These are phyloP conservation scores for Penicillium tannophilum DNA, from an alignment of 495 filamentous ascomycete species.

Conservation along the genomic window DNA sequence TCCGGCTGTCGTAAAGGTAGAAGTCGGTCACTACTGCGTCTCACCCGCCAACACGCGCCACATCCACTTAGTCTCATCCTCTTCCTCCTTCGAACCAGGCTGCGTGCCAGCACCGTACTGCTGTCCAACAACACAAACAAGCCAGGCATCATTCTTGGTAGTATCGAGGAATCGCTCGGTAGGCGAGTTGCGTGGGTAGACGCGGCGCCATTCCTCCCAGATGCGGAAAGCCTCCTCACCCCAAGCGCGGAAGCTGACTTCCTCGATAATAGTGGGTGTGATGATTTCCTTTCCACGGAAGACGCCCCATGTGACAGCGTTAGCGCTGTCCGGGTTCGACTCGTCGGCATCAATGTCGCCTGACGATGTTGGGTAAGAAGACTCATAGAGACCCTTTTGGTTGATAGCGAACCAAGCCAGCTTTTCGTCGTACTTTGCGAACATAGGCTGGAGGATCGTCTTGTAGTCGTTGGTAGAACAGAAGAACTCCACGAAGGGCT, in stretches of 20 bases:
- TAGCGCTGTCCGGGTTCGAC: slow-evolving; percentile 61
- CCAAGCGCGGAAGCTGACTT: slow-evolving; percentile 94
- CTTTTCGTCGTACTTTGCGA: slow-evolving; percentile 60
- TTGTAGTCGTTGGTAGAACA: slow-evolving; percentile 70
- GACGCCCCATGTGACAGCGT: slow-evolving; percentile 95
- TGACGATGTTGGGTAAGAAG: slow-evolving; percentile 51
- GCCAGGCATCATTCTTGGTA: slow-evolving; percentile 71
- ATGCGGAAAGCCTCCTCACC: slow-evolving; percentile 94
- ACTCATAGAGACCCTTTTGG: slow-evolving; percentile 66
- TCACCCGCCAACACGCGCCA: slow-evolving; percentile 43
- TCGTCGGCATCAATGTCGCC: slow-evolving; percentile 38
- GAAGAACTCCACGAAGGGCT: slow-evolving; percentile 97
- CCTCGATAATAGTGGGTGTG: slow-evolving; percentile 96
- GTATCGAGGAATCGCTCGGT: slow-evolving; percentile 68
- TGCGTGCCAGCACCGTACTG: slow-evolving; percentile 60
- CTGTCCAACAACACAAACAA: slow-evolving; percentile 91
- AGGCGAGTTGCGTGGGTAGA: slow-evolving; percentile 69
- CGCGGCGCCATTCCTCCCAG: slow-evolving; percentile 89
- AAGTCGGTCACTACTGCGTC: slow-evolving; percentile 17
- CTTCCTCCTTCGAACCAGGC: slow-evolving; percentile 44
- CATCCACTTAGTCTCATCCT: slow-evolving; percentile 47
- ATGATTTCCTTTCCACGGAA: slow-evolving; percentile 97
- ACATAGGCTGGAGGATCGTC: slow-evolving; percentile 55
- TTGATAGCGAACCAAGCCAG: slow-evolving; percentile 89
- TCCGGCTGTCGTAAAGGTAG: slow-evolving; percentile 11